Conservation (phyloP, 805 yeast genomes). For the Cyberlindnera amylophila region DNA sequence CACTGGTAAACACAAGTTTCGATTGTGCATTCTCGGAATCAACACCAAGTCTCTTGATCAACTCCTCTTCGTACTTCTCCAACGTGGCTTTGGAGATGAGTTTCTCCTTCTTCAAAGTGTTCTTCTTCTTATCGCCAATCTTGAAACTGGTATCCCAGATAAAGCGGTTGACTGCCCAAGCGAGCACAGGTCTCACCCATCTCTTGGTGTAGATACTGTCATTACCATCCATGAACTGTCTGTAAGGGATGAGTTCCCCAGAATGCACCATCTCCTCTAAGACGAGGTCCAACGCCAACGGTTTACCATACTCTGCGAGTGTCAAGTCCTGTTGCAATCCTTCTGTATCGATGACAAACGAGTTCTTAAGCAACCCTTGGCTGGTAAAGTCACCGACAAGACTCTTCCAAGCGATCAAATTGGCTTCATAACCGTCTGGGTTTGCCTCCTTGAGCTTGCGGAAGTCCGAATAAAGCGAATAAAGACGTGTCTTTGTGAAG, state of each 20-base stretch:
- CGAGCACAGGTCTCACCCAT: constrained; percentile 24
- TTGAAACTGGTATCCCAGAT: constrained; percentile 24
- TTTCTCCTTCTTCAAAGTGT: constrained; percentile 17
- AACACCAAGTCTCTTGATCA: constrained; percentile 5
- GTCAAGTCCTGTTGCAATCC: constrained; percentile 27
- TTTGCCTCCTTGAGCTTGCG: constrained; percentile 33
- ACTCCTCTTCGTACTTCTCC: constrained; percentile 14
- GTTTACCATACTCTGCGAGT: constrained; percentile 31
- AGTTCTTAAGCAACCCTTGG: constrained; percentile 8
- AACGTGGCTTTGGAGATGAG: constrained; percentile 20
- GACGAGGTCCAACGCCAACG: constrained; percentile 34
- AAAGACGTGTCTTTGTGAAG: constrained; percentile 33
- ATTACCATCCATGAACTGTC: constrained; percentile 17
- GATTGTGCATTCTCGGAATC: constrained; percentile 3
- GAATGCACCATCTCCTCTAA: constrained; percentile 30
- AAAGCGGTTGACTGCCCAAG: constrained; percentile 23
- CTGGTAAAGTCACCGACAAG: constrained; percentile 23
- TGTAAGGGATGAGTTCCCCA: constrained; percentile 28
- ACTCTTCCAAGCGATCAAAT: constrained; percentile 35
- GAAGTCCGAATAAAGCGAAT: constrained; percentile 38
- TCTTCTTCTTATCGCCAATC: constrained; percentile 15
- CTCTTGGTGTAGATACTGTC: constrained; percentile 22
- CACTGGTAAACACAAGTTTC: too few relatives aligned
- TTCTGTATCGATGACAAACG: constrained; percentile 26
- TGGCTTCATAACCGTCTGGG: constrained; percentile 40